These are phyloP conservation scores for Pythium aphanidermatum DNA, from an alignment of 352 stramenopile species.

Conservation along the genomic window DNA sequence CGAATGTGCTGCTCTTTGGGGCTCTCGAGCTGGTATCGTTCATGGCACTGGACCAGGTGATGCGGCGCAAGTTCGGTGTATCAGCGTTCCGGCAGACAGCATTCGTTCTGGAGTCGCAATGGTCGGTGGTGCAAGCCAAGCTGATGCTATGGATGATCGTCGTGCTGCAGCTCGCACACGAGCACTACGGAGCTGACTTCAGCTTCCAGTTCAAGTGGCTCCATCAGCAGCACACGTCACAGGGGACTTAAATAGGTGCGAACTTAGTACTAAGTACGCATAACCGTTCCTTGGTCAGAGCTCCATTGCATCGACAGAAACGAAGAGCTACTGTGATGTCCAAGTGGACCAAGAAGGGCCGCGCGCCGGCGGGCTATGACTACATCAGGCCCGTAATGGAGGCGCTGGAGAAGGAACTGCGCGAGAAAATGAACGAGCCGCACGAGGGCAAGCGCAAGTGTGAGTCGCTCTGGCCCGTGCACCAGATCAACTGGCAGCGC, in stretches of 20 bases:
- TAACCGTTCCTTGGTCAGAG: background rate
- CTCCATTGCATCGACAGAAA: background rate
- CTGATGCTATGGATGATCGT: conserved; percentile 32
- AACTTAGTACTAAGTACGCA: conserved; percentile 13
- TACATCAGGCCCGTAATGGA: conserved; percentile 95
- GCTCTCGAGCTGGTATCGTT: conserved; percentile 31
- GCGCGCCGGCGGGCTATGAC: conserved; percentile 91
- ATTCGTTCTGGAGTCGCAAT: conserved; percentile 27
- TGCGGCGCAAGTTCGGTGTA: conserved; percentile 22
- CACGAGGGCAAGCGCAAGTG: conserved; percentile 97
- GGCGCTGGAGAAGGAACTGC: conserved; percentile 95
- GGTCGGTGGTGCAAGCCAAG: conserved; percentile 21
- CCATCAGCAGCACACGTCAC: conserved; percentile 9
- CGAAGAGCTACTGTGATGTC: conserved; percentile 44
- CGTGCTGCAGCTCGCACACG: conserved; percentile 22
- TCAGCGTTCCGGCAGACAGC: conserved; percentile 23
- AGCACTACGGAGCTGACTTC: conserved; percentile 29
- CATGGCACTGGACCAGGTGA: conserved; percentile 16
- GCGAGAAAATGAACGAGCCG: conserved; percentile 97
- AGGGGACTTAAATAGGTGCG: background rate
- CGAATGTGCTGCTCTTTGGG: conserved; percentile 32
- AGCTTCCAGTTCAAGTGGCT: conserved; percentile 32
- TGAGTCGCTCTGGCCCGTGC: conserved; percentile 97
- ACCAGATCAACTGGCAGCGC: conserved; percentile 99
- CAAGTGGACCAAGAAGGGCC: conserved; percentile 82